Base-by-base conservation (phyloP, 2,329 filamentous ascomycete species). In the Arthrobotrys sphaeroides region DNA sequence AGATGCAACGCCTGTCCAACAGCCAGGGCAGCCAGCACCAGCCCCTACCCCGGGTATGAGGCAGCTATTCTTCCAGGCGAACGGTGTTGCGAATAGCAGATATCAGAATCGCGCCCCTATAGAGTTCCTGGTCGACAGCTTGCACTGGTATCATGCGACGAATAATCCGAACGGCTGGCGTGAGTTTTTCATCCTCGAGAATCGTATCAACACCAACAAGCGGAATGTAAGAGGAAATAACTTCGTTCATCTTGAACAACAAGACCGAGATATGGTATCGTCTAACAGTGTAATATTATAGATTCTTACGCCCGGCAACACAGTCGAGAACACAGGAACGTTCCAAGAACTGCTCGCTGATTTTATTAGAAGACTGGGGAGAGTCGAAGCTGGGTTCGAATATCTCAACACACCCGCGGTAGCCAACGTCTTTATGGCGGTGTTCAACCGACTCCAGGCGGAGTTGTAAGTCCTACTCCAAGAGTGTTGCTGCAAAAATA, bases 161-260 rank as follows among this genome's bases (percentile, higher is more conserved):
- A n/a, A 47, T n/a, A 49, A 49, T 38, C 59, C 22, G 5, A 49
- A 62, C 16, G 24, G 59, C 13, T 62, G 40, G 40, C 40, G 20
- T 13, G 59, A 62, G 18, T 62, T 62, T 26, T 49, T 62, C 6
- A 62, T 62, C 9, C 20, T 62, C 4, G 59, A 62, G 28, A 49
- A 47, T 28, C 12, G 59, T 10, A 62, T 47, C n/a, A 62, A 62
- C 36, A 62, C 40, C n/a, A 31, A 47, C 16, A 62, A 62, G 18
- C 24, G 42, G 5, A 36, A 49, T 18, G 59, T 49, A 62, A 31
- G 57, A 16, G n/a, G n/a, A n/a, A n/a, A n/a, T n/a, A n/a, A 33
- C 24, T n/a, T 40, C 12, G 12, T 40, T 6, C 36, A 10, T 16
- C 5, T 33, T 33, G 28, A 33, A 10, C 28, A 10, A 33, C 5